Conservation (phyloP, 2,329 filamentous ascomycete genomes). For the Penicillium sp. region DNA sequence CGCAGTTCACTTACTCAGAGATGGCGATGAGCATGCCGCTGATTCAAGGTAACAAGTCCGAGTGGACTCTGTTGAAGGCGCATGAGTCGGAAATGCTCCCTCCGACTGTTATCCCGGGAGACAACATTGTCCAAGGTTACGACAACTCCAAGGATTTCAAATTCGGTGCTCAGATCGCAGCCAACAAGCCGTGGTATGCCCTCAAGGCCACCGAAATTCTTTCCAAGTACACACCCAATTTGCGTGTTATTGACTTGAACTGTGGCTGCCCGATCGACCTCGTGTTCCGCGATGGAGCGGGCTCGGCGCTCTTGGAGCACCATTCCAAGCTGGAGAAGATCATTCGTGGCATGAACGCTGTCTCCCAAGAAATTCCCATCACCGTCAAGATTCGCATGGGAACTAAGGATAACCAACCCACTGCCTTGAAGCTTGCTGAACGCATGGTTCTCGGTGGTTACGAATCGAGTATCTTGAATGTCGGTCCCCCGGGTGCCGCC, state of each 20-base stretch:
- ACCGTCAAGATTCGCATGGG: conserved; percentile 94
- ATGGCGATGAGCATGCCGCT: conserved; percentile 94
- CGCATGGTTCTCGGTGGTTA: conserved; percentile 76
- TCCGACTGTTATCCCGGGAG: conserved; percentile 60
- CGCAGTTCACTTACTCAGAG: conserved; percentile 93
- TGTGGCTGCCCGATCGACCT: conserved; percentile 97
- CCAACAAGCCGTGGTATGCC: conserved; percentile 86
- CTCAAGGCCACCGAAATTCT: conserved; percentile 84
- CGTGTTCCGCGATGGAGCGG: conserved; percentile 81
- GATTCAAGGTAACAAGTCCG: conserved; percentile 82
- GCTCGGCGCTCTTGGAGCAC: conserved; percentile 86
- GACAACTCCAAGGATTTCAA: conserved; percentile 78
- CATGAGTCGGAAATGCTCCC: conserved; percentile 78
- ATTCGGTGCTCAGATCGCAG: conserved; percentile 90
- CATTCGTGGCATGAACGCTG: conserved; percentile 90
- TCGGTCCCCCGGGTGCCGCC: conserved; percentile 78
- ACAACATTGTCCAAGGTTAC: conserved; percentile 68
- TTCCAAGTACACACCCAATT: conserved; percentile 70
- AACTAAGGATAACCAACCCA: conserved; percentile 74
- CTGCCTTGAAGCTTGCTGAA: conserved; percentile 76
- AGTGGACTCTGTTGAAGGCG: conserved; percentile 93
- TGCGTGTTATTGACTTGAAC: conserved; percentile 92
- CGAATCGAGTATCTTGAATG: conserved; percentile 65
- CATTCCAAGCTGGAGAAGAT: conserved; percentile 90
- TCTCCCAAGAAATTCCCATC: conserved; percentile 86